Evolutionary conservation across 768 basidiomycete genomes (phyloP), one percentile per base, ranked within the genome.

Genomic region (Serendipita sp.): DNA sequence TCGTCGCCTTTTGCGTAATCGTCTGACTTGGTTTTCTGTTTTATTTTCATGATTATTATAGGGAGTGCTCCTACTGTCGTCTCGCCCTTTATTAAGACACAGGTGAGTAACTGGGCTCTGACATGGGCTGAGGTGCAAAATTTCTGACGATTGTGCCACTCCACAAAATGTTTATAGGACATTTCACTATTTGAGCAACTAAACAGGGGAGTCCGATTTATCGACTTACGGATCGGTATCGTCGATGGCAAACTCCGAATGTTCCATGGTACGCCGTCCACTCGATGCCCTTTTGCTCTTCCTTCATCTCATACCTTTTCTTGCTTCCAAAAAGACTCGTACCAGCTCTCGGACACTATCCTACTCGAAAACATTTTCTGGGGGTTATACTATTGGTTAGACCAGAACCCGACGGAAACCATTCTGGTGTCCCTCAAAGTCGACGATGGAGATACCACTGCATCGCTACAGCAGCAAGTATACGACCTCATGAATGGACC

Each of bases 351-450:
- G 34, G 75, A 76, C 3, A 76, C 75, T 1, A 79, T 80, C 1
- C 73, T 72, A 0, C 66, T 81, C 30, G 75, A 78, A 62, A 80
- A 82, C 58, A 77, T 81, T 1, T 73, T 80, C 42, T 80, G 78
- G 60, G 79, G 77, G 4, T 68, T 79, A 13, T 81, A 82, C 67
- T 70, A 70, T 42, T 82, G 79, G 78, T 74, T 82, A 16, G 74
- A 79, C 63, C 70, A 74, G 24, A 79, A 82, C 61, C 77, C 78
- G 0, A 77, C 77, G 0, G 81, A 82, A 66, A 76, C 79, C 1
- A 71, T 82, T 3, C 71, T 81, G 14, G 73, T 79, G n/a, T 80
- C 78, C 0, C 66, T 82, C 53, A 81, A 81, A 63, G 73, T 78
- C 61, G 80, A 81, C 67, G 67, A 74, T 14, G 75, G 75, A 30